These are phyloP conservation scores for Trichocladium uniseriatum DNA, from an alignment of 495 filamentous ascomycete species.

Conservation along the genomic window DNA sequence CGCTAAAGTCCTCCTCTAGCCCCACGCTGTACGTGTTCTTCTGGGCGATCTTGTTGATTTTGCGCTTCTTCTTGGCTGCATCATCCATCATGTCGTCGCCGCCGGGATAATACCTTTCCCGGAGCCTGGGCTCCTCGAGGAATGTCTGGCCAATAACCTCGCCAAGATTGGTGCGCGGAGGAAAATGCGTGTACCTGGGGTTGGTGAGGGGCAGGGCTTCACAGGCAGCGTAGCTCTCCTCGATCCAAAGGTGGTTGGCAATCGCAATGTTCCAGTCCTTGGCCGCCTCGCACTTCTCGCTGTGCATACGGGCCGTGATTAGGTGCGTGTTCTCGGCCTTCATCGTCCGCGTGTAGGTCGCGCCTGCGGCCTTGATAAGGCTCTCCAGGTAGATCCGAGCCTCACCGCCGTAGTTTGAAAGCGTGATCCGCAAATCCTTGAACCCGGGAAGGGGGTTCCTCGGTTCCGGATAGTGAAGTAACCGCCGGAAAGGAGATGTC, in stretches of 20 bases:
- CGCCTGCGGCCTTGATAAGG: slow-evolving; percentile 72
- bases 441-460: slow-evolving; percentile 70
- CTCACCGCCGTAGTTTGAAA: slow-evolving; percentile 95
- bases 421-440: slow-evolving; percentile 60
- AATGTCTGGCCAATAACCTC: slow-evolving; percentile 84
- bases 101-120: slow-evolving; percentile 33
- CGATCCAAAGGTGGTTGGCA: slow-evolving; percentile 93
- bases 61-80: slow-evolving; percentile 33
- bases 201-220: slow-evolving; percentile 56
- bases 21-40: slow-evolving; percentile 27
- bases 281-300: slow-evolving; percentile 87
- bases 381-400: slow-evolving; percentile 90
- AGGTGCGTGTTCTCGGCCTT: slow-evolving; percentile 91
- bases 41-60: slow-evolving; percentile 28
- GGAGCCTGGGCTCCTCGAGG: slow-evolving; percentile 31
- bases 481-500: slow-evolving; percentile 67
- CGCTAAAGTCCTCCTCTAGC: slow-evolving; percentile 24
- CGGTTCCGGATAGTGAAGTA: slow-evolving; percentile 85
- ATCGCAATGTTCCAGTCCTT: slow-evolving; percentile 85
- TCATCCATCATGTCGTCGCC: slow-evolving; percentile 23
- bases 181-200: slow-evolving; percentile 71
- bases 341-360: slow-evolving; percentile 83
- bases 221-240: slow-evolving; percentile 92
- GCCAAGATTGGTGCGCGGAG: slow-evolving; percentile 76
- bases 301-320: slow-evolving; percentile 75